Conservation (phyloP, 495 filamentous ascomycete species). For the Tuber melanosporum region DNA sequence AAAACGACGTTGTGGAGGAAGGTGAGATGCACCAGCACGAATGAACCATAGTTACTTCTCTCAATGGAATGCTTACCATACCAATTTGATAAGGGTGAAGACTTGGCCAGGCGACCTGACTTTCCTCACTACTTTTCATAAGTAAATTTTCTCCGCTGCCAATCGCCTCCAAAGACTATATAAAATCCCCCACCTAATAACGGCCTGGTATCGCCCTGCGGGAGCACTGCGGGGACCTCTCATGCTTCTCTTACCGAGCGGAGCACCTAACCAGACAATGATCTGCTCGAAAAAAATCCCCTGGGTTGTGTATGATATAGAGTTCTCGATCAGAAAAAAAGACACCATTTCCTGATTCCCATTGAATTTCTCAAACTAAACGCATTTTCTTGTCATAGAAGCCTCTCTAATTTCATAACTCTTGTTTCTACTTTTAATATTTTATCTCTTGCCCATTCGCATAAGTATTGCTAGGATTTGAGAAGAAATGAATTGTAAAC, state of each 20-base stretch:
- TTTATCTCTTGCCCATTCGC: neutral
- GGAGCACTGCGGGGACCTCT: neutral
- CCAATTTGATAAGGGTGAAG: neutral
- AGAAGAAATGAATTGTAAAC: neutral
- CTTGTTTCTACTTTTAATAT: neutral
- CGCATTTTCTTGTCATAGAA: neutral
- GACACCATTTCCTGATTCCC: neutral
- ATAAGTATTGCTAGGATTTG: neutral
- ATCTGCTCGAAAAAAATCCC: neutral
- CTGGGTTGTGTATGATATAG: neutral
- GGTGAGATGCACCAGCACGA: neutral
- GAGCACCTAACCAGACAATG: neutral
- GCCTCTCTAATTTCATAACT: neutral
- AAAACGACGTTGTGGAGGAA: neutral
- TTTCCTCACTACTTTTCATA: neutral
- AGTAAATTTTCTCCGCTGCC: neutral
- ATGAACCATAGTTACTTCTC: neutral
- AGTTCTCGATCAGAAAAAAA: neutral
- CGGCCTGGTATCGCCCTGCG: neutral
- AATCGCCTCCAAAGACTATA: neutral
- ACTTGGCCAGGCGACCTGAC: neutral
- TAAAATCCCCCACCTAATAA: neutral
- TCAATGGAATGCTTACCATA: neutral
- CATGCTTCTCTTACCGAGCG: neutral
- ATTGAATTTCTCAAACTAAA: neutral